A percentile compares a stretch with the other conserved stretches of the same genome.
Evolutionary conservation across 2,329 filamentous ascomycete genomes (phyloP).

Genomic region (Colletotrichum sp.): DNA sequence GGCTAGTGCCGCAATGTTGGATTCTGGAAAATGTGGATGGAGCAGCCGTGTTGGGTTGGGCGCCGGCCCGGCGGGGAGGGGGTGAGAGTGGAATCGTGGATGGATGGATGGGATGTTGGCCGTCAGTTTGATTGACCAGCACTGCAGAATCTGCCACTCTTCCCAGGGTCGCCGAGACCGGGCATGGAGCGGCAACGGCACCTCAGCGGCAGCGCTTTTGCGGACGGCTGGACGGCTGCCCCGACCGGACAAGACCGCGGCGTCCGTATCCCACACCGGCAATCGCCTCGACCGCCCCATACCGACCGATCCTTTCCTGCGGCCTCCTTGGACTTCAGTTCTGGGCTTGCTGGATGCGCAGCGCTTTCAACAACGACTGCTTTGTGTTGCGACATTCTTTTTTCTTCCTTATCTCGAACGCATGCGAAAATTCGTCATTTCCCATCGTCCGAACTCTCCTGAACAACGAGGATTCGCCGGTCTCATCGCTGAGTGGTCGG

Average conservation of each 20-base stretch:
- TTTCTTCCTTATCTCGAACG: neutral
- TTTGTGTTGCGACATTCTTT: neutral
- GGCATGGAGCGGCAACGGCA: conserved; percentile 12
- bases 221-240: neutral
- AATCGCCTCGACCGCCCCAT: conserved; percentile 6
- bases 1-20: conserved; percentile 19
- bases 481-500: conserved; percentile 23
- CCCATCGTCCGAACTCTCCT: conserved; percentile 13
- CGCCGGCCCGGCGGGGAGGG: conserved; percentile 15
- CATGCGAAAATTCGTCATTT: conserved; percentile 17
- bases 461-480: conserved; percentile 15
- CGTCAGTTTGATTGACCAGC: neutral
- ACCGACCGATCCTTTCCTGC: conserved; percentile 2
- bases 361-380: neutral
- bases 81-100: neutral
- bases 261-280: conserved; percentile 17
- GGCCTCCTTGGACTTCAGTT: neutral
- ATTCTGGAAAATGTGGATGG: conserved; percentile 22
- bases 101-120: neutral
- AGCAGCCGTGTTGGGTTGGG: conserved; percentile 17
- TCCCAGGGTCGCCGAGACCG: conserved; percentile 10
- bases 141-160: conserved; percentile 11
- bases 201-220: neutral
- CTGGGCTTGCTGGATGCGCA: neutral
- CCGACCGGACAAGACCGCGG: conserved; percentile 9